Evolutionary conservation across 768 basidiomycete genomes (phyloP).

Genomic region (Boletus coccyginus): DNA sequence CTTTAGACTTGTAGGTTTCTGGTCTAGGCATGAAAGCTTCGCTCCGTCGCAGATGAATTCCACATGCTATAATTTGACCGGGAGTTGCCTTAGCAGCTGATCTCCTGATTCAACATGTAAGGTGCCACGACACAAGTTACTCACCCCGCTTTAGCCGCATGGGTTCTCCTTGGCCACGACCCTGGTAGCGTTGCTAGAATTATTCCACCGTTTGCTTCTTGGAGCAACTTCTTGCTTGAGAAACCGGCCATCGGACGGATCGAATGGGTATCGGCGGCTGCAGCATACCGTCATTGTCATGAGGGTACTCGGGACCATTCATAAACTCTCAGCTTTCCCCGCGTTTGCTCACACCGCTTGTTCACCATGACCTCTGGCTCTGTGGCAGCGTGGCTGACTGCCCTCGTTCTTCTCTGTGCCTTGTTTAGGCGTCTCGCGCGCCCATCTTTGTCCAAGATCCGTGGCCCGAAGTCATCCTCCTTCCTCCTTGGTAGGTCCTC

Average conservation of each 20-base stretch:
- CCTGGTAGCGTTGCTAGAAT: background rate
- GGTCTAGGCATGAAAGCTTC: background rate
- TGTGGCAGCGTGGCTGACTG: background rate
- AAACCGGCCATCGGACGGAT: background rate
- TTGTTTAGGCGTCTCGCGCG: background rate
- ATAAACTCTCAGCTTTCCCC: background rate
- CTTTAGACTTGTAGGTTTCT: background rate
- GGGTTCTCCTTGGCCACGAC: background rate
- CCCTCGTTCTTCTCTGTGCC: slow-evolving; percentile 6
- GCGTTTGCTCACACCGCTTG: background rate
- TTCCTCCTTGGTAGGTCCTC: slow-evolving; percentile 17
- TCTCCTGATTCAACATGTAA: slow-evolving; percentile 4
- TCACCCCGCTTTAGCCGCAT: background rate
- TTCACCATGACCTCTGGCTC: slow-evolving; percentile 9
- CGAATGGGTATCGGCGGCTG: background rate
- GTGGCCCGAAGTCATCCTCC: slow-evolving; percentile 22
- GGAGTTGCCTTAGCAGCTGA: background rate
- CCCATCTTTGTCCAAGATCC: slow-evolving; percentile 13
- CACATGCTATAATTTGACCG: background rate
- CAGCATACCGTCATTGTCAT: slow-evolving; percentile 9
- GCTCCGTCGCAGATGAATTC: background rate
- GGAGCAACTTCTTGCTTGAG: background rate
- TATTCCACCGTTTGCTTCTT: background rate
- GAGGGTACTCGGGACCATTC: background rate
- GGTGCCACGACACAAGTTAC: background rate